phyloP scores from a whole-genome alignment of 148 eudicot species.

The Rhododendron ferrugineum region DNA sequence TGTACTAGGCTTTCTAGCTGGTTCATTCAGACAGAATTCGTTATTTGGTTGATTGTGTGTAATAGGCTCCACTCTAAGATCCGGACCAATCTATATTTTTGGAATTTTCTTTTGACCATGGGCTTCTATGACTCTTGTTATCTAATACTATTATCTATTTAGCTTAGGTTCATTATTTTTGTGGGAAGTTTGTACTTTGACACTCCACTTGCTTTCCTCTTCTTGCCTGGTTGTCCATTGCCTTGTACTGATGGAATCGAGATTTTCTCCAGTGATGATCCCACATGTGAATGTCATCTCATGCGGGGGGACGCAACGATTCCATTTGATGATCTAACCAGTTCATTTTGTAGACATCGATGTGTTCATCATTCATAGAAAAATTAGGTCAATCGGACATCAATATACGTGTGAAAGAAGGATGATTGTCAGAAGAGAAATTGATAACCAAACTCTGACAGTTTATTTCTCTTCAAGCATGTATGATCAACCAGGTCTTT shows the following conservation, averaged over 20 bases:
- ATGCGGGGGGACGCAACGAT: not conserved
- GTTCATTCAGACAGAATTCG: not conserved
- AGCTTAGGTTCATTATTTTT: not conserved
- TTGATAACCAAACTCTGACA: not conserved
- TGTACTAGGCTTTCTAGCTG: not conserved
- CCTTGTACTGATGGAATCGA: not conserved
- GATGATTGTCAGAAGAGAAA: not conserved
- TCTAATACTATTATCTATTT: not conserved
- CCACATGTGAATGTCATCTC: not conserved
- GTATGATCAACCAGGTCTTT: not conserved
- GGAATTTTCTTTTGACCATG: not conserved
- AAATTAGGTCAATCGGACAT: no score
- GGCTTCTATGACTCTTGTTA: not conserved
- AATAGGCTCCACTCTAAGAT: not conserved
- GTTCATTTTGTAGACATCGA: not conserved
- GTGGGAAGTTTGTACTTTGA: not conserved
- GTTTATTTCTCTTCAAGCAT: not conserved
- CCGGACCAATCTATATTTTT: not conserved
- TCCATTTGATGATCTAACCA: not conserved
- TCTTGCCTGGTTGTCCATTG: not conserved
- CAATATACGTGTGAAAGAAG: not conserved
- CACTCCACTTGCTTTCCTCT: not conserved
- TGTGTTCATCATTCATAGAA: not conserved
- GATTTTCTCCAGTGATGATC: not conserved
- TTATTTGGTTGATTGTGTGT: not conserved